Base-by-base conservation (phyloP, 2,329 filamentous ascomycete species). In the Dactylonectria estremocensis region DNA sequence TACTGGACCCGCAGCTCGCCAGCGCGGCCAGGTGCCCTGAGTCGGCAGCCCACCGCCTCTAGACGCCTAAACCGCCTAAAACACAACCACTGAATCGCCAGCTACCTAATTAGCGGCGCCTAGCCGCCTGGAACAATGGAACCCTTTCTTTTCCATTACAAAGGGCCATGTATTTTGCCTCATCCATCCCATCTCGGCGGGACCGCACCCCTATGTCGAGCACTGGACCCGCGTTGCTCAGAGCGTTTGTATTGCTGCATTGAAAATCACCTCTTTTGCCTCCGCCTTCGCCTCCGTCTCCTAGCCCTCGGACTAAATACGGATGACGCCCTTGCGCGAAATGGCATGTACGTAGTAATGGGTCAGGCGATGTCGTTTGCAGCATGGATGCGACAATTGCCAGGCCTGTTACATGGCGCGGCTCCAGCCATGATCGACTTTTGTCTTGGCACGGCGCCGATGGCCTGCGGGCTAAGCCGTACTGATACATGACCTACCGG, bases 101-200 rank as follows among this genome's bases (percentile, higher is more conserved):
- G 24, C 24, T 28, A 28, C 4, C 7, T 60, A 60, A 14, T n/a
- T n/a, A n/a, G n/a, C n/a, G 40, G 40, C 40, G 37, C 16, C 64
- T 66, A 24, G 33, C 18, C 50, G 60, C 69, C 71, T 73, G 40
- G 49, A 67, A 65, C 63, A 68, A 72, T 68, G 53, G 61, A 65
- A 49, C 66, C 37, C 61, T 61, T 61, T 50, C 33, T 48, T 46
- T 64, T 59, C 22, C 33, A 48, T 43, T 40, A 55, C 40, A 43
- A 43, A 40, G 31, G 20, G 16, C 20, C 18, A 48, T 14, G 7
- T 18, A 22, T 46, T 18, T n/a, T 14, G 20, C 61, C 43, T 24
- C 16, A 8, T 43, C 37, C 40, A 43, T 43, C 40, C 16, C 40
- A n/a, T 43, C 14, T n/a, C 16, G 40, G 40, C 16, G 40, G 40